Evolutionary conservation across 345 rosid species (phyloP).

Genomic region (Hibiscus mutabilis): DNA sequence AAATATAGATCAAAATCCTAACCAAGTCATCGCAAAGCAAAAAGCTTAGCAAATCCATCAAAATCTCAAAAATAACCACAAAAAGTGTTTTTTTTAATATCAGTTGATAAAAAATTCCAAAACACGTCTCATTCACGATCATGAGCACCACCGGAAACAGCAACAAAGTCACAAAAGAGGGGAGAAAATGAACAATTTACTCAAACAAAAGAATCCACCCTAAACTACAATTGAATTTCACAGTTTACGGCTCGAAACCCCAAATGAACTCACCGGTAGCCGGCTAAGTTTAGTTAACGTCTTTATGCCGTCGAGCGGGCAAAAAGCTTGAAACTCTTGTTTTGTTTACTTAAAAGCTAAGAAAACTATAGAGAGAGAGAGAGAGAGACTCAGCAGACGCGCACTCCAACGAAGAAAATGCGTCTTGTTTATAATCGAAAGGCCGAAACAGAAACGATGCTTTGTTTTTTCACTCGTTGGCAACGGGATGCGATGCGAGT

Average conservation of each 20-base stretch:
- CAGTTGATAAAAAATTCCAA: too few species aligned
- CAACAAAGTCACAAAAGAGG: neutral
- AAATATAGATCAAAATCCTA: too few species aligned
- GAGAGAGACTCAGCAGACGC: slow-evolving; percentile 23
- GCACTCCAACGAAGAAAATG: slow-evolving; percentile 23
- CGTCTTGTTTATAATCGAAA: slow-evolving; percentile 8
- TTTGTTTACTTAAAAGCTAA: neutral
- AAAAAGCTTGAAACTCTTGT: neutral
- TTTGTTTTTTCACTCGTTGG: neutral
- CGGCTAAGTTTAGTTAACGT: too few species aligned
- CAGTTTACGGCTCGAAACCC: neutral
- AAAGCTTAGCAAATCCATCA: too few species aligned
- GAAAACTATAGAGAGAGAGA: neutral
- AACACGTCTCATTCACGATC: neutral
- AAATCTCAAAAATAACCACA: too few species aligned
- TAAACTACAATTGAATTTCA: neutral
- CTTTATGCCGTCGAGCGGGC: neutral
- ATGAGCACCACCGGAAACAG: neutral
- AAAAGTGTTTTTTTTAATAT: too few species aligned
- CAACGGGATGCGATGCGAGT: neutral
- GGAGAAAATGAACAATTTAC: too few species aligned
- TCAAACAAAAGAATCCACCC: neutral
- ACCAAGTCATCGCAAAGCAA: too few species aligned
- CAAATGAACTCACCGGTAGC: slow-evolving; percentile 28
- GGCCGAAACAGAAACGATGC: neutral